These are phyloP conservation scores for Ballota nigra DNA, from an alignment of 257 asterid genomes.

Conservation along the genomic window DNA sequence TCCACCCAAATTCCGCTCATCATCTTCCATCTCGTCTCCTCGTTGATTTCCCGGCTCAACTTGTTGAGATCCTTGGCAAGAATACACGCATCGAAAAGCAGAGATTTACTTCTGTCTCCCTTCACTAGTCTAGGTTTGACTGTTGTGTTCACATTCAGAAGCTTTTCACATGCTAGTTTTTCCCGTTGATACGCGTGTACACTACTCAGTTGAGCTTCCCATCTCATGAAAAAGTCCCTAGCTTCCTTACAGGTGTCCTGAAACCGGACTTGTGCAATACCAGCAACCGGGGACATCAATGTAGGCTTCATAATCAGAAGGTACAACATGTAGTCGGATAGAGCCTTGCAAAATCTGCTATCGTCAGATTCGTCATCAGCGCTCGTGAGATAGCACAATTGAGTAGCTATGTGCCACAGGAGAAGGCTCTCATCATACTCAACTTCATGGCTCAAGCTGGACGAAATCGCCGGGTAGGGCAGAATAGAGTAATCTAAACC, in stretches of 20 bases:
- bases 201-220: neutral
- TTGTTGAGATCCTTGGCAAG: constrained; percentile 13
- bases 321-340: constrained; percentile 28
- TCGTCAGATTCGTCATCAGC: neutral
- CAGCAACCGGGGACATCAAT: constrained; percentile 16
- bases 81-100: constrained; percentile 16
- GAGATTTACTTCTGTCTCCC: constrained; percentile 28
- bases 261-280: constrained; percentile 18
- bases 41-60: too few relatives aligned
- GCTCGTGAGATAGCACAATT: neutral
- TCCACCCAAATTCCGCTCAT: too few relatives aligned
- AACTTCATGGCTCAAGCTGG: neutral
- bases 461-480: neutral
- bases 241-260: constrained; percentile 24
- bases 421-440: constrained; percentile 21
- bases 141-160: neutral
- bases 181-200: neutral
- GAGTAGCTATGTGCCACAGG: constrained; percentile 29
- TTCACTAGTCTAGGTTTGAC: constrained; percentile 2
- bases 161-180: neutral
- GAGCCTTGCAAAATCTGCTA: neutral
- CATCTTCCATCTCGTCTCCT: too few relatives aligned
- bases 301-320: constrained; percentile 25
- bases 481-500: too few relatives aligned
- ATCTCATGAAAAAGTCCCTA: neutral